Evolutionary conservation across 2,329 filamentous ascomycete genomes (phyloP).

Genomic region (Aspergillus tubingensis): DNA sequence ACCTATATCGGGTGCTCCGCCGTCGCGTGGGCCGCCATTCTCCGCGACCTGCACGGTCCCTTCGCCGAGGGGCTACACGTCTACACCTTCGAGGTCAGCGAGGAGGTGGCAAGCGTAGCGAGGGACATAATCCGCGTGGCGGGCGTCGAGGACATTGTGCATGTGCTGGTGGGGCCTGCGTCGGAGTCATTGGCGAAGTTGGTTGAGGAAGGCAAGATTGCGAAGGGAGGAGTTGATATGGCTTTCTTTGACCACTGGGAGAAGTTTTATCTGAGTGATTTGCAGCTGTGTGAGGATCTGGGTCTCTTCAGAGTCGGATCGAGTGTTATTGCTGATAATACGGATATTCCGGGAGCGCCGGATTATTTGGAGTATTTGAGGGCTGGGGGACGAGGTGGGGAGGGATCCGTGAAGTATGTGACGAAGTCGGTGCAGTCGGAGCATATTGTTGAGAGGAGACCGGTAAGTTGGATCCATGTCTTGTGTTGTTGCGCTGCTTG

Average conservation of each 20-base stretch:
- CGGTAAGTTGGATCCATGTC: conserved; percentile 12
- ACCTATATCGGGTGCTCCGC: conserved; percentile 42
- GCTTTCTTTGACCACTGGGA: conserved; percentile 43
- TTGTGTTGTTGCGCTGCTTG: not conserved
- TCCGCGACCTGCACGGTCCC: conserved; percentile 25
- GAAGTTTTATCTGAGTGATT: conserved; percentile 40
- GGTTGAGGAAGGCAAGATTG: conserved; percentile 28
- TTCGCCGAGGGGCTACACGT: conserved; percentile 24
- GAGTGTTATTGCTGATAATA: conserved; percentile 43
- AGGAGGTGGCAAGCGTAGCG: conserved; percentile 32
- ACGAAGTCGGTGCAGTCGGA: conserved; percentile 20
- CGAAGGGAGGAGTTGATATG: conserved; percentile 32
- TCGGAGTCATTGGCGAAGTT: conserved; percentile 33
- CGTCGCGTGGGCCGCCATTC: conserved; percentile 32
- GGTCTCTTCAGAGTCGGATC: conserved; percentile 35
- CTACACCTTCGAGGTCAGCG: conserved; percentile 42
- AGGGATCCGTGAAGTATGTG: conserved; percentile 27
- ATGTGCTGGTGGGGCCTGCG: conserved; percentile 37
- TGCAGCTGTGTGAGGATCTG: conserved; percentile 38
- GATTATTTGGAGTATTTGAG: conserved; percentile 45
- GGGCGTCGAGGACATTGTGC: conserved; percentile 35
- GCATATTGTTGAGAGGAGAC: conserved; percentile 2
- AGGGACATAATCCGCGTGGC: conserved; percentile 37
- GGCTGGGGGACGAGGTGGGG: conserved; percentile 20
- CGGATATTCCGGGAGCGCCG: conserved; percentile 43